Percentiles rank a stretch among this genome's conserved stretches.
Evolutionary conservation across 352 stramenopile genomes (phyloP).

Genomic region (Elongisporangium anandrum): DNA sequence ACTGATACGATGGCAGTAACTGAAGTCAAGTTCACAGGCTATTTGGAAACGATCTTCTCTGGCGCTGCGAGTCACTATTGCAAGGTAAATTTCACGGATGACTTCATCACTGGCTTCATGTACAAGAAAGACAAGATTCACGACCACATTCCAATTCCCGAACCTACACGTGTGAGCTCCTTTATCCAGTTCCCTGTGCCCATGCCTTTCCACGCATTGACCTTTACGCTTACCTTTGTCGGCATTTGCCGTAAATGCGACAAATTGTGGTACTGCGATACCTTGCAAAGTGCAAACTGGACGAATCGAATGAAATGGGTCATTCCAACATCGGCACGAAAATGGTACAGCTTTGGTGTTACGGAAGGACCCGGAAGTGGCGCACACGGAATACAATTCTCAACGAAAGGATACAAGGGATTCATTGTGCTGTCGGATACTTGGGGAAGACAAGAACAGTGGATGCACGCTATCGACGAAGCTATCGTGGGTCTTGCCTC

Average conservation of each 20-base stretch:
- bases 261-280: conserved; percentile 88
- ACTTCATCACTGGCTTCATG: conserved; percentile 85
- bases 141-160: conserved; percentile 84
- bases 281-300: conserved; percentile 79
- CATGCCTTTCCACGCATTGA: conserved; percentile 86
- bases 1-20: conserved; percentile 49
- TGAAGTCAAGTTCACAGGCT: conserved; percentile 64
- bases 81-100: conserved; percentile 80
- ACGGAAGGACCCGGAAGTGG: conserved; percentile 73
- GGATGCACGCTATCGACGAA: conserved; percentile 82
- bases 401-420: conserved; percentile 86
- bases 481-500: conserved; percentile 60
- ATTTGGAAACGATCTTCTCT: conserved; percentile 85
- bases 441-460: conserved; percentile 84
- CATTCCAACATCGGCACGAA: conserved; percentile 78
- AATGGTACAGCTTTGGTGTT: conserved; percentile 86
- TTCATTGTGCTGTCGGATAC: conserved; percentile 85
- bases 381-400: conserved; percentile 83
- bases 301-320: conserved; percentile 88
- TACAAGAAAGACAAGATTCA: conserved; percentile 92
- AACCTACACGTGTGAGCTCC: conserved; percentile 80
- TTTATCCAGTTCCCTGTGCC: conserved; percentile 88
- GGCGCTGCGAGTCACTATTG: conserved; percentile 74
- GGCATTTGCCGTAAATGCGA: conserved; percentile 84
- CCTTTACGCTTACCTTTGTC: conserved; percentile 83